phyloP scores from a whole-genome alignment of 2,329 filamentous ascomycete genomes.

The Colletotrichum tropicale region DNA sequence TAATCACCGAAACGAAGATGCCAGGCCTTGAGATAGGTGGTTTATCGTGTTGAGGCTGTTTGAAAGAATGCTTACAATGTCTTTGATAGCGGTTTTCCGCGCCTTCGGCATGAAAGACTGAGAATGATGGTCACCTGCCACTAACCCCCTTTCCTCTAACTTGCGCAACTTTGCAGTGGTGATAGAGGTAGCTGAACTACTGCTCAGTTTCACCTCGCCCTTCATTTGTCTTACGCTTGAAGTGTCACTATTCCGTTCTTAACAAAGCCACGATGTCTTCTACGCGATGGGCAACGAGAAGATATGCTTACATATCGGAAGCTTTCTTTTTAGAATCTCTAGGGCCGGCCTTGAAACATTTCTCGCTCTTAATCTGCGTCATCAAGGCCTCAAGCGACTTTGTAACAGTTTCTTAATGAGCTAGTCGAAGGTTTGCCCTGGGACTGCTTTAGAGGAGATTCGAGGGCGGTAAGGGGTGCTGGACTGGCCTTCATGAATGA shows the following conservation, averaged over 20 bases:
- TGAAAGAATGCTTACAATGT: not conserved
- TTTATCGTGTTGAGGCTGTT: accelerated
- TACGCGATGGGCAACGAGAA: not conserved
- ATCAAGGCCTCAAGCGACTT: not conserved
- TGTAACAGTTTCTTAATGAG: not conserved
- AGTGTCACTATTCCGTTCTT: no score
- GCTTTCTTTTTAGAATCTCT: accelerated
- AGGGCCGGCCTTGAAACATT: not conserved
- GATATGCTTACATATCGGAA: not conserved
- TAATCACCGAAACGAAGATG: not conserved
- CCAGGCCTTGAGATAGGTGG: not conserved
- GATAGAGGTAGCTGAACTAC: no score
- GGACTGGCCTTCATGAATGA: no score
- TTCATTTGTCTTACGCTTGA: no score
- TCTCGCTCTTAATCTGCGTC: not conserved
- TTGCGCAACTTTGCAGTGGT: not conserved
- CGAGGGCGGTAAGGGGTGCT: not conserved
- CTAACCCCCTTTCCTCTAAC: not conserved
- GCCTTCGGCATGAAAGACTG: not conserved
- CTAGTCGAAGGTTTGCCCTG: not conserved
- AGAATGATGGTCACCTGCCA: not conserved
- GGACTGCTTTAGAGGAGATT: not conserved
- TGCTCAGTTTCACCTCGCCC: accelerated
- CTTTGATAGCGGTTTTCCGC: not conserved
- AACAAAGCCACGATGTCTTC: not conserved